These are phyloP conservation scores for Zygotorulaspora danielsina DNA, from an alignment of 805 yeast genomes.

Conservation along the genomic window DNA sequence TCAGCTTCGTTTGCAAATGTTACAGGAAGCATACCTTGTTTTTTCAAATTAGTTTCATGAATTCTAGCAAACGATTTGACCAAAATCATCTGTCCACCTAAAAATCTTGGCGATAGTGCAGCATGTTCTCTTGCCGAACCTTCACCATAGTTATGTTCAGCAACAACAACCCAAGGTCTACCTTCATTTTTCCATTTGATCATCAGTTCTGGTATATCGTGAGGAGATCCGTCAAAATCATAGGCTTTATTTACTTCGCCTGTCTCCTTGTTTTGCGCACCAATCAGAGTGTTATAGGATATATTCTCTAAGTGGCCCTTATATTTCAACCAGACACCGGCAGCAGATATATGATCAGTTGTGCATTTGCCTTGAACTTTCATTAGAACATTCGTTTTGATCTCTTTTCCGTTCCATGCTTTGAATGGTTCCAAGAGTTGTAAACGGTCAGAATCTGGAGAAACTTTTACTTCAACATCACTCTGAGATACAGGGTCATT, in stretches of 20 bases:
- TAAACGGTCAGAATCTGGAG: constrained; percentile 86
- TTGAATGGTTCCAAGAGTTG: constrained; percentile 86
- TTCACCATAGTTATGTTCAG: constrained; percentile 98
- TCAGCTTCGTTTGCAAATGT: constrained; percentile 88
- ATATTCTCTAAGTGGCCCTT: constrained; percentile 97
- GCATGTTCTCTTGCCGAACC: constrained; percentile 99
- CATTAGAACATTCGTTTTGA: constrained; percentile 67
- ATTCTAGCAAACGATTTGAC: constrained; percentile 97
- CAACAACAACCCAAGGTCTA: constrained; percentile 91
- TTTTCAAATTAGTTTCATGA: constrained; percentile 95
- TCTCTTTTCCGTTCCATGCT: constrained; percentile 83
- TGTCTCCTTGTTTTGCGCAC: constrained; percentile 95
- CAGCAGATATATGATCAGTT: constrained; percentile 97
- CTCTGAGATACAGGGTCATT: constrained; percentile 61
- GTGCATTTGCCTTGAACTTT: constrained; percentile 98
- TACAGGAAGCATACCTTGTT: constrained; percentile 95
- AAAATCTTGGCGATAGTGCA: constrained; percentile 89
- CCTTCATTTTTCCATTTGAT: constrained; percentile 84
- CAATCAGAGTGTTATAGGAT: constrained; percentile 90
- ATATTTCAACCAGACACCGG: constrained; percentile 98
- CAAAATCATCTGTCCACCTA: constrained; percentile 84
- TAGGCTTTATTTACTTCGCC: constrained; percentile 91
- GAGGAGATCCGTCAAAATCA: constrained; percentile 74
- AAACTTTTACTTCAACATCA: constrained; percentile 58
- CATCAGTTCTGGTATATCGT: constrained; percentile 93